phyloP scores from a whole-genome alignment of 352 stramenopile species.

The Globisporangium irregulare region DNA sequence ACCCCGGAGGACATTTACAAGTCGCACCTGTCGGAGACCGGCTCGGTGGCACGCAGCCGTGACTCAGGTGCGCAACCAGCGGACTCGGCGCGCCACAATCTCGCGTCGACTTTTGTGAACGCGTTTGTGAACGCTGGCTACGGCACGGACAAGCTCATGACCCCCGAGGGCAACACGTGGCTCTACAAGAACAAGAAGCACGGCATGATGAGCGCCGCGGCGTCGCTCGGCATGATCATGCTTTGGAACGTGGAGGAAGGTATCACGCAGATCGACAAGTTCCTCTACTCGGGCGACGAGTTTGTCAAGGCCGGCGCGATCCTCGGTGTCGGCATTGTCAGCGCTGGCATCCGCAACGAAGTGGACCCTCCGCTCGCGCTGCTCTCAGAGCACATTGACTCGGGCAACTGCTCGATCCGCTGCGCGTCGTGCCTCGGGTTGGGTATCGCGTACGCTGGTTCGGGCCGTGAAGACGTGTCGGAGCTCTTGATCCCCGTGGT shows the following conservation, averaged over 20 bases:
- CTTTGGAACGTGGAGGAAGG: conserved; percentile 99
- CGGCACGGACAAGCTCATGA: conserved; percentile 95
- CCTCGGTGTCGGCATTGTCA: conserved; percentile 96
- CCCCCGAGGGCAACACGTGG: conserved; percentile 94
- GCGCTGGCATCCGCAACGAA: conserved; percentile 93
- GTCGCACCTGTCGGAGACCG: conserved; percentile 97
- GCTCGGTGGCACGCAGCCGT: conserved; percentile 66
- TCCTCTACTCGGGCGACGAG: conserved; percentile 97
- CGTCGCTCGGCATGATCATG: conserved; percentile 97
- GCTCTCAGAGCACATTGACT: conserved; percentile 97
- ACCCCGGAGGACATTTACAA: conserved; percentile 99
- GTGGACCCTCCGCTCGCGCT: conserved; percentile 96
- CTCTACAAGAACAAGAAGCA: conserved; percentile 99
- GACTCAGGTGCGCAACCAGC: conserved; percentile 80
- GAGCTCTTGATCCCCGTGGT: conserved; percentile 96
- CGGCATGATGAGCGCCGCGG: conserved; percentile 98
- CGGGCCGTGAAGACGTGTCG: conserved; percentile 95
- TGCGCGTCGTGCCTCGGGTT: conserved; percentile 94
- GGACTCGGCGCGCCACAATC: conserved; percentile 97
- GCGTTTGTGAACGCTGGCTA: conserved; percentile 99
- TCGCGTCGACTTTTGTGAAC: conserved; percentile 99
- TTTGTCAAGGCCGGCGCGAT: conserved; percentile 98
- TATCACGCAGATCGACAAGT: conserved; percentile 99
- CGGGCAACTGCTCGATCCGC: conserved; percentile 92
- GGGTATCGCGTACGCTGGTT: conserved; percentile 98